Conservation (phyloP, 2,329 filamentous ascomycete genomes). For the Ascochyta clinopodiicola region DNA sequence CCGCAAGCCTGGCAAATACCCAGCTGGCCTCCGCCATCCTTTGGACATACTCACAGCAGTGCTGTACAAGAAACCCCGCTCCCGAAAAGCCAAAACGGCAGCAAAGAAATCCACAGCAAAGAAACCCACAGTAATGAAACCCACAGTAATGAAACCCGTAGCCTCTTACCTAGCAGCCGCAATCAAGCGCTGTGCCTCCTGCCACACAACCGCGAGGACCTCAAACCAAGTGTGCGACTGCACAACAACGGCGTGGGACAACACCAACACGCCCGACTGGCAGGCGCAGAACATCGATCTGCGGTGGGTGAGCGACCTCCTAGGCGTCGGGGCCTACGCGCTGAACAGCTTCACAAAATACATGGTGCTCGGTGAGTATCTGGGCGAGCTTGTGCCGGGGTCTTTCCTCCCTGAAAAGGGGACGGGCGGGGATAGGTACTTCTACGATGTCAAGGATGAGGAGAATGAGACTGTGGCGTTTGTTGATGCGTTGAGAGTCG, state of each 20-base stretch:
- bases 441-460: not conserved
- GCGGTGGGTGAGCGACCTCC: not conserved
- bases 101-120: too few relatives aligned
- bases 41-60: not conserved
- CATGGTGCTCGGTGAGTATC: constrained; percentile 10
- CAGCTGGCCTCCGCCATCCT: not conserved
- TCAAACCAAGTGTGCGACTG: not conserved
- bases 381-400: not conserved
- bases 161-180: too few relatives aligned
- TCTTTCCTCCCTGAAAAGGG: too few relatives aligned
- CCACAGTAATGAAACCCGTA: too few relatives aligned
- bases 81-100: too few relatives aligned
- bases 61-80: not conserved
- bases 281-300: not conserved
- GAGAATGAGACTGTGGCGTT: not conserved
- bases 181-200: too few relatives aligned
- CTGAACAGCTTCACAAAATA: not conserved
- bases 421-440: not conserved
- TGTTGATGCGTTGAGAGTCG: not conserved
- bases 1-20: not conserved
- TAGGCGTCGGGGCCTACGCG: constrained; percentile 2
- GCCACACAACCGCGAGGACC: not conserved
- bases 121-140: too few relatives aligned
- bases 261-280: not conserved
- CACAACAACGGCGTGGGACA: not conserved